Evolutionary conservation across 371 early-diverging fungal genomes (phyloP).

Genomic region (Rhizopus microsporus): DNA sequence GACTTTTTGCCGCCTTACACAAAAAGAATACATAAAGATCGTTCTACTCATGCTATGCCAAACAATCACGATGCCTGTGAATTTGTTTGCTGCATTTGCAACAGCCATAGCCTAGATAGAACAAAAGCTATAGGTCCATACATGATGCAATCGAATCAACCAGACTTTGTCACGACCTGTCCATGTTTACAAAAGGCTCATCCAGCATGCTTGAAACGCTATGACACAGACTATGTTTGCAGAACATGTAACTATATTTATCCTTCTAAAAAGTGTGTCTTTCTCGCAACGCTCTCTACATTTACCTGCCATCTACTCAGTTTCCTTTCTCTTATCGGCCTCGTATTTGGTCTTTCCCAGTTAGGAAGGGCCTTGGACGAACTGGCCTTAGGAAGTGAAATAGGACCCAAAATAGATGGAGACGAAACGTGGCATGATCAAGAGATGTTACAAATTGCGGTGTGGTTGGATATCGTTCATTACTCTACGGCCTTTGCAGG

Average conservation of each 20-base stretch:
- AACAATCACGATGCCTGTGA: background rate
- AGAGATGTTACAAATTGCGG: conserved; percentile 36
- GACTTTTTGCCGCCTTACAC: too few species aligned
- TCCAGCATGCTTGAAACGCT: conserved; percentile 21
- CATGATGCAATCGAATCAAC: conserved; percentile 18
- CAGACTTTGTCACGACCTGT: conserved; percentile 15
- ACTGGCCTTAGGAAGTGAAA: conserved; percentile 38
- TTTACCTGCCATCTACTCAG: conserved; percentile 31
- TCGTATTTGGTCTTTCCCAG: conserved; percentile 37
- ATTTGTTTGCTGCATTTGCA: background rate
- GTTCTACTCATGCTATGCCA: background rate
- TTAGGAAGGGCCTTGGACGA: conserved; percentile 37
- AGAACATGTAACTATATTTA: conserved; percentile 29
- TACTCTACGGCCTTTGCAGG: conserved; percentile 43
- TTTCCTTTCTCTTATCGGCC: conserved; percentile 32
- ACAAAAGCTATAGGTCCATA: conserved; percentile 21
- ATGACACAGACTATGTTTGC: conserved; percentile 19
- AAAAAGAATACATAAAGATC: too few species aligned
- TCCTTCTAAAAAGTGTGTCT: conserved; percentile 16
- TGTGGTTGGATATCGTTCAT: conserved; percentile 44
- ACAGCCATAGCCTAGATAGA: background rate
- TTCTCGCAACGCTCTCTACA: conserved; percentile 13
- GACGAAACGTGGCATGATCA: conserved; percentile 53
- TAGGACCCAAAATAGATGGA: conserved; percentile 41
- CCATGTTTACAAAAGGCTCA: conserved; percentile 30